These are phyloP conservation scores for Arthrobotrys iridis DNA, from an alignment of 2,329 filamentous ascomycete genomes.

Conservation along the genomic window DNA sequence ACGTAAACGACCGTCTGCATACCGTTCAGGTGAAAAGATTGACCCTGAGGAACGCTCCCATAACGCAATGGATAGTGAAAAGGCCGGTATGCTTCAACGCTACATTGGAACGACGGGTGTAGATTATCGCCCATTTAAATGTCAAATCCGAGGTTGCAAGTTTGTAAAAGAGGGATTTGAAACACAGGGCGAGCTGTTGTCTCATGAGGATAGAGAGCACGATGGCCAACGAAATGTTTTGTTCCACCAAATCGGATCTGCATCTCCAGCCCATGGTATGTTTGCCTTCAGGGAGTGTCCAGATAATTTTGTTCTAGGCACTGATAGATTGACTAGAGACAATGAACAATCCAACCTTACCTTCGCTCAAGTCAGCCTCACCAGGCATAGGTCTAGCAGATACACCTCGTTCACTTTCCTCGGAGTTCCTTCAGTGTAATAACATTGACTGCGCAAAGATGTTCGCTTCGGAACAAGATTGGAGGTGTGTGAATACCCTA, in stretches of 20 bases:
- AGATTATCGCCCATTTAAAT: slow-evolving; percentile 52
- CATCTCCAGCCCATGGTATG: slow-evolving; percentile 18
- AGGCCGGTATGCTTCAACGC: slow-evolving; percentile 2
- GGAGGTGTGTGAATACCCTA: slow-evolving; percentile 26
- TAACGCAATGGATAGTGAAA: slow-evolving; percentile 13
- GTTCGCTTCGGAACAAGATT: slow-evolving; percentile 48
- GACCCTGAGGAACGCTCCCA: slow-evolving; percentile 17
- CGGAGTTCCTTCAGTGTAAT: slow-evolving; percentile 51
- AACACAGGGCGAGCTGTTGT: slow-evolving; percentile 39
- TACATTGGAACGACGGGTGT: slow-evolving; percentile 1
- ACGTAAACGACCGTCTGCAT: slow-evolving; percentile 22
- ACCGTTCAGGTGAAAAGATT: slow-evolving; percentile 27
- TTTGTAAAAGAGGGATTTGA: slow-evolving; percentile 54
- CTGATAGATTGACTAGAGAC: background rate
- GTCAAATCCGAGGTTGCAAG: slow-evolving; percentile 43
- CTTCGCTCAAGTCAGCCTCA: slow-evolving; percentile 1
- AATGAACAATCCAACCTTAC: background rate
- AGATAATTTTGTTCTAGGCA: too few species aligned
- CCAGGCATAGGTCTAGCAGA: background rate
- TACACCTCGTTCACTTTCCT: slow-evolving; percentile 27
- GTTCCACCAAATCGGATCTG: slow-evolving; percentile 19
- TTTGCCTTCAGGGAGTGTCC: background rate
- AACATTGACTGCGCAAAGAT: slow-evolving; percentile 39
- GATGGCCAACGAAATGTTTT: slow-evolving; percentile 34
- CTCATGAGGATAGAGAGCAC: slow-evolving; percentile 46